Evolutionary conservation across 139 green algal species (phyloP), one percentile per base, ranked within the genome.

Genomic region (Zygnema circumcarinatum): DNA sequence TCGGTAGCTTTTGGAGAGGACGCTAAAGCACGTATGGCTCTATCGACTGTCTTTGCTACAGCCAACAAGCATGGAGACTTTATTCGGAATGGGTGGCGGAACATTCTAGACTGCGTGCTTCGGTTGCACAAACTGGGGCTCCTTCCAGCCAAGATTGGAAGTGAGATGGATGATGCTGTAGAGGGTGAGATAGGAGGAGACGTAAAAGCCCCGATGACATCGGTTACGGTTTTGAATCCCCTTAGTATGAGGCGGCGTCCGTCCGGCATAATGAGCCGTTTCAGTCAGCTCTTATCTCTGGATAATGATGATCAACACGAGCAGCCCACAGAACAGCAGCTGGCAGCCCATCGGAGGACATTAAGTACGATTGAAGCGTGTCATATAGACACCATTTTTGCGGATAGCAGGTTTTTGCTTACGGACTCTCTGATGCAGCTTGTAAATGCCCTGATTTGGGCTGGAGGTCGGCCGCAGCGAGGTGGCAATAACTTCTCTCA

Each of bases 351-450:
- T 31, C 87, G 91, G 76, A 74, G 72, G 16, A 93, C 91, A 0
- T 74, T 88, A 40, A 39, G 62, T 2, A 92, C 84, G 84, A 91
- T 95, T 21, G 91, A 93, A 56, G 88, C 88, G 2, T 98, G 95
- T 88, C 89, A 86, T 29, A 93, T 98, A n/a, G 94, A 96, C 29
- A 94, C 98, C 36, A 79, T 98, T 0, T 97, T 98, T 85, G 91
- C 91, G 2, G 95, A 98, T 86, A 94, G 89, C 86, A 96, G 96
- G 89, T 98, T 98, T 91, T 90, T 98, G 75, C 87, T 94, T 36
- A 42, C 90, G 47, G 95, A 97, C 76, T 94, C 91, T 0, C 82
- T 98, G 88, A 76, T 93, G 35, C 92, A 97, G 80, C 94, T 98
- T 2, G 93, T 95, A 7, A 88, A 92, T 33, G 95, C 96, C n/a